Evolutionary conservation across 257 asterid species (phyloP).

Genomic region (Penstemon davidsonii): DNA sequence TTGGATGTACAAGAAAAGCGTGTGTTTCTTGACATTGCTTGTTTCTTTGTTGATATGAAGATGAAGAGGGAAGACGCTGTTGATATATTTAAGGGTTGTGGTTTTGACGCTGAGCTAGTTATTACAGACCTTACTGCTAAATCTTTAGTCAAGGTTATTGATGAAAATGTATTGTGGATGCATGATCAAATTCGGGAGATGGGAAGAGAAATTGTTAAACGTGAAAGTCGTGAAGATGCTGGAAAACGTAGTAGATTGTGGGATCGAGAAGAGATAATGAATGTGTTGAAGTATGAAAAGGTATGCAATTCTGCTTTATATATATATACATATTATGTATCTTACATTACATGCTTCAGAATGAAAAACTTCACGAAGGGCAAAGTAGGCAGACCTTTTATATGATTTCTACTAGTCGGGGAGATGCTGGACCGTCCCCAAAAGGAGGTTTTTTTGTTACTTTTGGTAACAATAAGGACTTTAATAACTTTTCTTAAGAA

Average conservation of each 20-base stretch:
- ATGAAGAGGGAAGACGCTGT: constrained; percentile 33
- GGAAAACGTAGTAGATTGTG: constrained; percentile 37
- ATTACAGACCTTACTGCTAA: constrained; percentile 26
- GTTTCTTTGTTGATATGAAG: constrained; percentile 35
- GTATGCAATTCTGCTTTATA: constrained; percentile 18
- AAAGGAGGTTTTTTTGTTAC: no score
- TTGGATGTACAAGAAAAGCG: constrained; percentile 36
- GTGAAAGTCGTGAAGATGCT: constrained; percentile 14
- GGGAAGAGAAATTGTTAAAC: constrained; percentile 39
- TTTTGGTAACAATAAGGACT: no score
- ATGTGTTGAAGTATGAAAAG: constrained; percentile 31
- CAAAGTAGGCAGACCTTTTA: no score
- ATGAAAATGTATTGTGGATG: constrained; percentile 33
- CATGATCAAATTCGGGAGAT: constrained; percentile 41
- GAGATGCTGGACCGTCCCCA: no score
- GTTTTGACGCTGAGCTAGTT: constrained; percentile 26
- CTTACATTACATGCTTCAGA: no score
- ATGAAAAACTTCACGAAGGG: no score
- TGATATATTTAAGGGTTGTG: constrained; percentile 35
- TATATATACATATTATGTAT: no score
- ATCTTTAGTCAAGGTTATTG: constrained; percentile 34
- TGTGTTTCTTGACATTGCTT: constrained; percentile 37
- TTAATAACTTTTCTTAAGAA: no score
- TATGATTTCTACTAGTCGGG: no score
- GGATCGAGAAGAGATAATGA: constrained; percentile 30